These are phyloP conservation scores for Periconia digitata DNA, from an alignment of 2,329 filamentous ascomycete genomes.

Conservation along the genomic window DNA sequence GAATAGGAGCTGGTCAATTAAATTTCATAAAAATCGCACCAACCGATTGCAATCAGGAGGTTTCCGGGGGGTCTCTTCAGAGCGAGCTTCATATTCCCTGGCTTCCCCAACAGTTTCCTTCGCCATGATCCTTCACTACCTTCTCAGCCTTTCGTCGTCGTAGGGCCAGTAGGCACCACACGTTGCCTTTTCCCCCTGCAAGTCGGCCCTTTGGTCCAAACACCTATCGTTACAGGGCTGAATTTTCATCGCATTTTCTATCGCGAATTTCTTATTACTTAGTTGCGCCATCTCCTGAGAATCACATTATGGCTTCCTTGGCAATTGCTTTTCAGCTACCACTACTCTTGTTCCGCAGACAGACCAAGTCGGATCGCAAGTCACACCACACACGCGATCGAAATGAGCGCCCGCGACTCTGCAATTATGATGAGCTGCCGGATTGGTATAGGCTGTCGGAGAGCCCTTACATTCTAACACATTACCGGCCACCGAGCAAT, in stretches of 20 bases:
- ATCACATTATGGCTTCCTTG: conserved; percentile 16
- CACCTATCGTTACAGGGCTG: background rate
- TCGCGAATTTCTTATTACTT: background rate
- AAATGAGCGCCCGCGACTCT: conserved; percentile 16
- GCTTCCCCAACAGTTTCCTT: background rate
- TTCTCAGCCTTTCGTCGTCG: too few species aligned
- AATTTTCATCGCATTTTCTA: background rate
- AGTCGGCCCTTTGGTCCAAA: background rate
- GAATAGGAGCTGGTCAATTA: background rate
- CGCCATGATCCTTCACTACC: too few species aligned
- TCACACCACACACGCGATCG: conserved; percentile 1
- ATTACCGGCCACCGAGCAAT: conserved; percentile 63
- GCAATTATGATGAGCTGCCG: conserved; percentile 39
- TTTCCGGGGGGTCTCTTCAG: background rate
- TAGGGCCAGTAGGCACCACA: too few species aligned
- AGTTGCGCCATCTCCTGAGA: background rate
- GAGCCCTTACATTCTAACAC: conserved; percentile 66
- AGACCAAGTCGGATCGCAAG: background rate
- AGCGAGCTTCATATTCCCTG: background rate
- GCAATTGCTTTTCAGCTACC: conserved; percentile 16
- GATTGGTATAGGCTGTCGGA: conserved; percentile 50
- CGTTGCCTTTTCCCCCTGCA: background rate
- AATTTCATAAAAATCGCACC: background rate
- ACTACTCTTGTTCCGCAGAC: conserved; percentile 17
- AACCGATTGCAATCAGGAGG: background rate